Base-by-base conservation (phyloP, 208 protist genomes). In the Angomonas desouzai region DNA sequence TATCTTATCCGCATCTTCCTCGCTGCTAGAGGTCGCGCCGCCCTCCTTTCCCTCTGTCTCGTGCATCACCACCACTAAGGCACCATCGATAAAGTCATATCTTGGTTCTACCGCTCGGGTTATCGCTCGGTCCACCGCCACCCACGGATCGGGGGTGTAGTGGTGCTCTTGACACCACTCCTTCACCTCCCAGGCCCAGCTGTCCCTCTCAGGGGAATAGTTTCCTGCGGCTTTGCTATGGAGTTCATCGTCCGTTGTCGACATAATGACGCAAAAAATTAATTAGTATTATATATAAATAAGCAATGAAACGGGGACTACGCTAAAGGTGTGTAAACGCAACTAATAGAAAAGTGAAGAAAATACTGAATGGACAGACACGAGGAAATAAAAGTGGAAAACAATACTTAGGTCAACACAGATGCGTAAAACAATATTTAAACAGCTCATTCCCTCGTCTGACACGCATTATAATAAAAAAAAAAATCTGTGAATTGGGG, bases 81-180 rank as follows among this genome's bases (percentile, higher is more conserved):
- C 45, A 27, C 20, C 20, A 4, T 3, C 20, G 45, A 16, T 51
- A 23, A 4, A 23, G 20, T 4, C n/a, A 23, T 3, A n/a, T n/a
- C n/a, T n/a, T n/a, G n/a, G n/a, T n/a, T n/a, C n/a, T n/a, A n/a
- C 6, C 9, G 45, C 3, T 23, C 10, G 18, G 20, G 20, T 23
- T 13, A 13, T 23, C 4, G 4, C n/a, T 51, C 20, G 4, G 6
- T 51, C 61, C 16, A 62, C 34, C 9, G 57, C 33, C 34, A 76
- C 48, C 6, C 58, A 57, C 25, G 61, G 34, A 18, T 72, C 56
- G 0, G 75, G 75, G 23, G 45, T 70, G 60, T 68, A 76, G 55
- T 68, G 49, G 16, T 34, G 63, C 40, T 40, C 56, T 7, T 64
- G 55, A 34, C 62, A 76, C 32, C 56, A 16, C 32, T 64, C 49